Conservation (phyloP, 495 filamentous ascomycete species). For the Trichoderma gamsii region DNA sequence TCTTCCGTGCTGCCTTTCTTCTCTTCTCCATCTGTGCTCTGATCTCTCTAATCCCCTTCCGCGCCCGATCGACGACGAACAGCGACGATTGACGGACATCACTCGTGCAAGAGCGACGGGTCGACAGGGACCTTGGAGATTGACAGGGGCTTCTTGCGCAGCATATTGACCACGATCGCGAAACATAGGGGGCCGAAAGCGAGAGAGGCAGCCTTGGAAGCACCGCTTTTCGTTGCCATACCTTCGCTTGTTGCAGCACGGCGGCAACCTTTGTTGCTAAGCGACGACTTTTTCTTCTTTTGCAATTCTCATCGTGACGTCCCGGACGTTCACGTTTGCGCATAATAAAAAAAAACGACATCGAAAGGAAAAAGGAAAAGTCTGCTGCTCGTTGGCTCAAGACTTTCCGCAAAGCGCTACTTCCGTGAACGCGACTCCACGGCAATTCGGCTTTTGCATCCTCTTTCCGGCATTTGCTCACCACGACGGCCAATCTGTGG, state of each 20-base stretch:
- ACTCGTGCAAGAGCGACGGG: background rate
- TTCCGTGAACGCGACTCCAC: background rate
- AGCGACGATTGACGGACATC: conserved; percentile 8
- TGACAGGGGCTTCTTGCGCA: conserved; percentile 5
- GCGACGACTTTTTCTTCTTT: background rate
- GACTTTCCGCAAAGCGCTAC: background rate
- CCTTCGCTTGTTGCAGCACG: background rate
- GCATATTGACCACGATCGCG: background rate
- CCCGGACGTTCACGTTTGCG: background rate
- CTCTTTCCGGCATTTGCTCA: background rate
- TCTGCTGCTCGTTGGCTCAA: background rate
- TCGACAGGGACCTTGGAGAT: conserved; percentile 13
- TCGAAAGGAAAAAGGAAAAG: background rate
- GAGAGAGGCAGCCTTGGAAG: background rate
- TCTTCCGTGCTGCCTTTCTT: background rate
- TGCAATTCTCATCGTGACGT: background rate
- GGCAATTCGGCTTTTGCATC: background rate
- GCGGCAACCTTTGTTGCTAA: background rate
- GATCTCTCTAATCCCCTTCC: background rate
- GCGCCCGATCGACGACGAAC: conserved; percentile 7
- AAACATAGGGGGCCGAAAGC: conserved; percentile 4
- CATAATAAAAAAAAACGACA: background rate
- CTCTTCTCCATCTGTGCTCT: background rate
- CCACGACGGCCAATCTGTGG: background rate
- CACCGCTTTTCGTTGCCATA: background rate